Conservation (phyloP, 192 early-diverging fungal genomes). For the Obelidium mucronatum region DNA sequence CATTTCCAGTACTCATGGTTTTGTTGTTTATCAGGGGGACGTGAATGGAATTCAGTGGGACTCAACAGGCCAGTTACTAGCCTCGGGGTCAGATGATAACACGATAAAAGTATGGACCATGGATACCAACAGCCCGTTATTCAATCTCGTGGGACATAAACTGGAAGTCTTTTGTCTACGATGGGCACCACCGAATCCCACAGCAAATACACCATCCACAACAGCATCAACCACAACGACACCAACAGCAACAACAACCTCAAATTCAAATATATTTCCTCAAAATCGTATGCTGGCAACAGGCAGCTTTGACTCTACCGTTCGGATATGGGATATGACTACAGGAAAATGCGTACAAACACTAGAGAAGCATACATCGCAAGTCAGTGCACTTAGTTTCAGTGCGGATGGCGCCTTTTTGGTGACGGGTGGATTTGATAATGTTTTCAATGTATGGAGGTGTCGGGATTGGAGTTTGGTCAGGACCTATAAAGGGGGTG, state of each 20-base stretch:
- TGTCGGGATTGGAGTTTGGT: conserved; percentile 42
- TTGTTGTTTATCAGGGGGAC: conserved; percentile 71
- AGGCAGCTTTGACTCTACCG: conserved; percentile 80
- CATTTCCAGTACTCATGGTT: not conserved
- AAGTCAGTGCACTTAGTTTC: conserved; percentile 78
- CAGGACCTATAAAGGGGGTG: conserved; percentile 30
- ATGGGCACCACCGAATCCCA: conserved; percentile 81
- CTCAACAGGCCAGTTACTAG: conserved; percentile 65
- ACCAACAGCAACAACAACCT: not conserved
- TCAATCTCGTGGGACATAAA: conserved; percentile 67
- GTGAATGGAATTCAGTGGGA: conserved; percentile 84
- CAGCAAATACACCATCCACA: conserved; percentile 49
- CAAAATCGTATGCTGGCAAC: conserved; percentile 46
- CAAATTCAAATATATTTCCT: conserved; percentile 30
- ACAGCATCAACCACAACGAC: not conserved
- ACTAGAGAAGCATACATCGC: conserved; percentile 71
- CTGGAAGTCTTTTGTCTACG: conserved; percentile 80
- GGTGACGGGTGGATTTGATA: conserved; percentile 81
- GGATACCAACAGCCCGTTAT: conserved; percentile 55
- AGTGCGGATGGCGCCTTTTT: conserved; percentile 77
- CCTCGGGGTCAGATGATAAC: conserved; percentile 80
- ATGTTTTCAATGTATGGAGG: conserved; percentile 79
- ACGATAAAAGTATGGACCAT: conserved; percentile 81
- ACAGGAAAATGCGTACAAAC: conserved; percentile 71
- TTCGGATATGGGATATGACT: conserved; percentile 87